Base-by-base conservation (phyloP, 2,329 filamentous ascomycete genomes). In the Neonectria punicea region DNA sequence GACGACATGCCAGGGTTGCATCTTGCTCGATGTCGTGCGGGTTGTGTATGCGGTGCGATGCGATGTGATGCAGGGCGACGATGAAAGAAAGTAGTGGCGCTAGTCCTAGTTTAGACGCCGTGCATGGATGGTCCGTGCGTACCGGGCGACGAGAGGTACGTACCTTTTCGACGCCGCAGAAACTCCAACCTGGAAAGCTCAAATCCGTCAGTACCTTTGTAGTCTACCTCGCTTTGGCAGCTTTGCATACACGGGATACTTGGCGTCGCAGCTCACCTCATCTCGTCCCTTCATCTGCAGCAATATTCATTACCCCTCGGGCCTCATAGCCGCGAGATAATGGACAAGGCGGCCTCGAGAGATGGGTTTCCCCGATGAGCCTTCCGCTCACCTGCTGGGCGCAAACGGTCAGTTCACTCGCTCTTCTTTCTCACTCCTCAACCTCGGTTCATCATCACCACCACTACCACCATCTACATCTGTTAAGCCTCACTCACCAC, bases 381-480 rank as follows among this genome's bases (percentile, higher is more conserved):
- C 87, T 41, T 78, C 85, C 64, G 85, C 87, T 44, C 85, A 88
- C 73, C 79, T 90, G 9, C 78, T 86, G 60, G 87, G 87, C 66
- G 87, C 87, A 16, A 89, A 86, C 75, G 87, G 87, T 88, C 73
- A 72, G 80, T 79, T 46, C 18, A 10, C 28, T 20, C 49, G 9
- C 49, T 30, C 30, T 10, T 30, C 30, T 2, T n/a, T n/a, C 56
- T 49, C 59, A 30, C 20, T 44, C 30, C 18, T 34, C n/a, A 34
- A 55, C 30, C 10, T 39, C 59, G 5, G 25, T 44, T 41, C 47
- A 14, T 50, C 30, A 30, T 54, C n/a, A 46, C 28, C 36, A 28
- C 34, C 30, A 14, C 50, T 49, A 28, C 50, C 51, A 28, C 47
- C 51, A 51, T 39, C 46, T 22, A 32, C 39, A 13, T 53, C 56